These are phyloP conservation scores for Carex parvula DNA, from an alignment of 176 grass and related monocot genomes.

Conservation along the genomic window DNA sequence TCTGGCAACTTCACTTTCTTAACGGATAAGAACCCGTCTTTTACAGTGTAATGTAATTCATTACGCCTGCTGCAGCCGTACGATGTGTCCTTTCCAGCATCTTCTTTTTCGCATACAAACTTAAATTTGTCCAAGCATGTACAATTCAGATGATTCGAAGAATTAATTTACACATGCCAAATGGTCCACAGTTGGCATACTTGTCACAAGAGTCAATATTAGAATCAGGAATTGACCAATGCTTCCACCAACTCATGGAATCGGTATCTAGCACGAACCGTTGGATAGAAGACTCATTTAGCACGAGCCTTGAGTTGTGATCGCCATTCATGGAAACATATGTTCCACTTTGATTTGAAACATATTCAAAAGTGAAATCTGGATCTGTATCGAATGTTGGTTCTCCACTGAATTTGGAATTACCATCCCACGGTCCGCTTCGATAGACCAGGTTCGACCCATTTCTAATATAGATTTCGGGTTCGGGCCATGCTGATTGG, in stretches of 20 bases:
- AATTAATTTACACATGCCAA: constrained; percentile 46
- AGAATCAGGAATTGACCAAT: constrained; percentile 51
- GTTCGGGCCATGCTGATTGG: constrained; percentile 52
- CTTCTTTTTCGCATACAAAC: constrained; percentile 32
- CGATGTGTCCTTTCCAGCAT: constrained; percentile 35
- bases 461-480: constrained; percentile 34
- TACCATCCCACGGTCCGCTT: constrained; percentile 64
- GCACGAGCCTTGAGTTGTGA: constrained; percentile 44
- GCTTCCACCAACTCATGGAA: constrained; percentile 35
- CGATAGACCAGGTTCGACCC: constrained; percentile 16
- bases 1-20: constrained; percentile 57
- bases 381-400: constrained; percentile 36
- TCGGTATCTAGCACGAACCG: constrained; percentile 35
- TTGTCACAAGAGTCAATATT: constrained; percentile 50
- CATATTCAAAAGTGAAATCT: constrained; percentile 43
- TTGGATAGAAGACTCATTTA: constrained; percentile 40
- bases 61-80: constrained; percentile 43
- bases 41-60: constrained; percentile 30
- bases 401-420: constrained; percentile 41
- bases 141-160: constrained; percentile 30
- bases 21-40: constrained; percentile 48
- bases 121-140: constrained; percentile 47
- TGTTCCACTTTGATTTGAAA: constrained; percentile 33
- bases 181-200: constrained; percentile 42
- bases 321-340: constrained; percentile 27